A percentile compares a stretch with the other conserved stretches of the same genome.
phyloP scores from a whole-genome alignment of 108 stramenopile species.

The Nitzschia inconspicua region DNA sequence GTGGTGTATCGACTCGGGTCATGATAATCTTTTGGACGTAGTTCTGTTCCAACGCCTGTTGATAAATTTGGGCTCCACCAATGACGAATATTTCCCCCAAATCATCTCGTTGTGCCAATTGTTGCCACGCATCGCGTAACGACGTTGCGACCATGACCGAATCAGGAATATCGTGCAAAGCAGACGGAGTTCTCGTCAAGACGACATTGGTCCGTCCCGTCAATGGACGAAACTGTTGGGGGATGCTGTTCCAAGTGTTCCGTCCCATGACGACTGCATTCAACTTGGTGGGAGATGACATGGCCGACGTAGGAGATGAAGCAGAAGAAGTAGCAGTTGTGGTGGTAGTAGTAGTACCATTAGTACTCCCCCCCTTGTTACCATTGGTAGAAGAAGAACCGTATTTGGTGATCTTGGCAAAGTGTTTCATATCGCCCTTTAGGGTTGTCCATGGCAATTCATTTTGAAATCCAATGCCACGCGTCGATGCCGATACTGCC shows the following conservation, averaged over 20 bases:
- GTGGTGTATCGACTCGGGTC: conserved; percentile 63
- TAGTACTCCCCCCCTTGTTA: not conserved
- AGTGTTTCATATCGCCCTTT: conserved; percentile 81
- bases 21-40: conserved; percentile 64
- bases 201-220: conserved; percentile 91
- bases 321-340: too few species aligned
- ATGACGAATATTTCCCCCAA: conserved; percentile 89
- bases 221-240: conserved; percentile 91
- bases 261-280: conserved; percentile 99
- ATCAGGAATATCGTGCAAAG: not conserved
- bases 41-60: conserved; percentile 70
- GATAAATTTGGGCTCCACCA: conserved; percentile 92
- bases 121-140: conserved; percentile 74
- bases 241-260: conserved; percentile 99
- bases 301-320: not conserved
- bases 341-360: not conserved
- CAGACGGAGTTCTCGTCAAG: conserved; percentile 47
- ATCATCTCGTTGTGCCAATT: conserved; percentile 44
- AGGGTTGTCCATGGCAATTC: conserved; percentile 75
- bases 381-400: conserved; percentile 21
- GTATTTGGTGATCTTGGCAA: conserved; percentile 65
- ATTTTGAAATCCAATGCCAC: conserved; percentile 50
- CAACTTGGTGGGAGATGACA: conserved; percentile 26
- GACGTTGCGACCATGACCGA: conserved; percentile 73
- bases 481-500: conserved; percentile 26